These are phyloP conservation scores for Tympanopsis confertula DNA, from an alignment of 2,329 filamentous ascomycete species.

Conservation along the genomic window DNA sequence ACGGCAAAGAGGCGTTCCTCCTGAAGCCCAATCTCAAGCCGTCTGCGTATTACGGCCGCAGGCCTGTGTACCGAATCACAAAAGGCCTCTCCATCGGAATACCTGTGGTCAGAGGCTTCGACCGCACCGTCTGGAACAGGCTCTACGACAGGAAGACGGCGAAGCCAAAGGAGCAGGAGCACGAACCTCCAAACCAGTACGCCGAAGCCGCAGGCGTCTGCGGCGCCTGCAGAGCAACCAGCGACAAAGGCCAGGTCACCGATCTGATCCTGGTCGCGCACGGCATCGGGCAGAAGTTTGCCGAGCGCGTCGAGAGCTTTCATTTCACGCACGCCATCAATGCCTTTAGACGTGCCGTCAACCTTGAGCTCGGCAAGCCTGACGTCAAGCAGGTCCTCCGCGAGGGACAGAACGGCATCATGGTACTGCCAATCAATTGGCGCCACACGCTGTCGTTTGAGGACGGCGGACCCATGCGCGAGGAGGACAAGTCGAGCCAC, in stretches of 20 bases:
- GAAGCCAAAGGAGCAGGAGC: slow-evolving; percentile 12
- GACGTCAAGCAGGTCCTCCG: slow-evolving; percentile 66
- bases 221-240: slow-evolving; percentile 50
- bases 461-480: slow-evolving; percentile 54
- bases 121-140: slow-evolving; percentile 64
- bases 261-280: slow-evolving; percentile 87
- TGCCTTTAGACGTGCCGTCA: slow-evolving; percentile 73
- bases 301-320: slow-evolving; percentile 87
- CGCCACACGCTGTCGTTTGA: slow-evolving; percentile 79
- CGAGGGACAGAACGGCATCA: slow-evolving; percentile 72
- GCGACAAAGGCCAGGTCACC: slow-evolving; percentile 59
- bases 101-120: slow-evolving; percentile 80
- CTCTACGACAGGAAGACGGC: slow-evolving; percentile 39
- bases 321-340: slow-evolving; percentile 97
- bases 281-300: slow-evolving; percentile 92
- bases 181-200: slow-evolving; percentile 6
- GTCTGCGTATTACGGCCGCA: slow-evolving; percentile 72
- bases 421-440: slow-evolving; percentile 94
- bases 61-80: slow-evolving; percentile 72
- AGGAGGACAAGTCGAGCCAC: slow-evolving; percentile 38
- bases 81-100: slow-evolving; percentile 76
- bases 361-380: slow-evolving; percentile 67
- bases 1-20: slow-evolving; percentile 66
- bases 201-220: slow-evolving; percentile 20
- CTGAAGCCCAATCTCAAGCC: slow-evolving; percentile 76